Conservation (phyloP, 306 rosid genomes). For the Gillenia trifoliata region DNA sequence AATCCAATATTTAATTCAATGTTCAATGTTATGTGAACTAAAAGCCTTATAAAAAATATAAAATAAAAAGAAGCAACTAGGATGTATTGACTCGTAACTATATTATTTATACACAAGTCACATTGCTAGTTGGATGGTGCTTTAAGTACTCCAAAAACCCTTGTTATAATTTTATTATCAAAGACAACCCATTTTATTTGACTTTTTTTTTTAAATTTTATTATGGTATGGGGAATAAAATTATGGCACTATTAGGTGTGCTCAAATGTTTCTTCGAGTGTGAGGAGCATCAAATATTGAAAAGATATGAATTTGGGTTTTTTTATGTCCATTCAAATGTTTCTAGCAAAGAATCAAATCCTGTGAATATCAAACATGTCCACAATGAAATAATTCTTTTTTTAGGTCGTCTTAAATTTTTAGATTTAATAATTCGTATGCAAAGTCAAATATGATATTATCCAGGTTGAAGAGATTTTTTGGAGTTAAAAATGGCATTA, state of each 20-base stretch:
- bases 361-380: constrained; percentile 15
- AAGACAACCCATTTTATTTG: neutral
- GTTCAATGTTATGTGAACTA: neutral
- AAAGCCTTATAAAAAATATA: neutral
- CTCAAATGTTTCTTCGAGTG: neutral
- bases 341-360: constrained; percentile 25
- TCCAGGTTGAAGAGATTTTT: neutral
- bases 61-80: neutral
- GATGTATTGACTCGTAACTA: neutral
- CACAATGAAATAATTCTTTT: neutral
- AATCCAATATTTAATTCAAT: neutral
- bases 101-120: neutral
- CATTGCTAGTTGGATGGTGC: neutral
- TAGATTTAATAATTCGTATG: neutral
- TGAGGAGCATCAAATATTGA: neutral
- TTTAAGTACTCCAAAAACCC: neutral
- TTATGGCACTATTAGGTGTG: neutral
- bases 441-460: constrained; percentile 4
- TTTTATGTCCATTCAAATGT: neutral
- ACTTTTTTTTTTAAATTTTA: neutral
- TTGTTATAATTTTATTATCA: neutral
- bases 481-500: neutral
- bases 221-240: neutral
- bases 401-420: neutral
- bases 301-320: neutral